Base-by-base conservation (phyloP, 2,329 filamentous ascomycete species). In the Chaetomium strumarium region DNA sequence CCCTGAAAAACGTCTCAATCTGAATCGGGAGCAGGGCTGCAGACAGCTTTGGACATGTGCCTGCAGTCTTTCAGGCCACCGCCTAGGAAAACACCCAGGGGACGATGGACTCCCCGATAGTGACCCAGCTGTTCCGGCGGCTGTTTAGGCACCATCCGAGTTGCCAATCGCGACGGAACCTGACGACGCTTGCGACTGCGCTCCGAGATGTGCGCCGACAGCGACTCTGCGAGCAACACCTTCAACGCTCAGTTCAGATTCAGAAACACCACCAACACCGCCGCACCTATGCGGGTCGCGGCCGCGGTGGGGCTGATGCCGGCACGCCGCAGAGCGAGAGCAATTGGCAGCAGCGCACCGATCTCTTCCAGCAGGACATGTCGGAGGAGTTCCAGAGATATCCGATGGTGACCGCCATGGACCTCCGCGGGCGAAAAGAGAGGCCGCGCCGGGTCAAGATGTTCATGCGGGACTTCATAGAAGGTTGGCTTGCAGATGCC, bases 381-480 rank as follows among this genome's bases (percentile, higher is more conserved):
- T 77, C 79, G 2, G 83, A 88, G 43, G 91, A 97, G 69, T 91
- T 91, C 68, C 79, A 83, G 56, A 78, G 81, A 63, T 96, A 89
- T 65, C 91, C 93, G 0, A 83, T 86, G 66, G 86, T 99, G 45
- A 95, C 90, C 9, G 81, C 90, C n/a, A 78, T 86, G 59, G 84
- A 90, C 56, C 73, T 99, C 60, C 84, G 85, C 60, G 75, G 71
- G 60, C 79, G 87, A 49, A 84, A 75, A 49, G 85, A 95, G 66
- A 77, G 93, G 64, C 93, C 93, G 41, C 81, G 81, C 65, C 80
- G 87, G 68, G 91, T 96, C 60, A 96, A 96, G 80, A 99, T 99
- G 93, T 74, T 96, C 65, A 88, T 95, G 67, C 81, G 95, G 60
- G 95, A 99, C 76, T 99, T 99, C 66, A 93, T 99, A 66, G 93